Evolutionary conservation across 176 grass and related monocot species (phyloP).

Genomic region (Aegilops tauschii): DNA sequence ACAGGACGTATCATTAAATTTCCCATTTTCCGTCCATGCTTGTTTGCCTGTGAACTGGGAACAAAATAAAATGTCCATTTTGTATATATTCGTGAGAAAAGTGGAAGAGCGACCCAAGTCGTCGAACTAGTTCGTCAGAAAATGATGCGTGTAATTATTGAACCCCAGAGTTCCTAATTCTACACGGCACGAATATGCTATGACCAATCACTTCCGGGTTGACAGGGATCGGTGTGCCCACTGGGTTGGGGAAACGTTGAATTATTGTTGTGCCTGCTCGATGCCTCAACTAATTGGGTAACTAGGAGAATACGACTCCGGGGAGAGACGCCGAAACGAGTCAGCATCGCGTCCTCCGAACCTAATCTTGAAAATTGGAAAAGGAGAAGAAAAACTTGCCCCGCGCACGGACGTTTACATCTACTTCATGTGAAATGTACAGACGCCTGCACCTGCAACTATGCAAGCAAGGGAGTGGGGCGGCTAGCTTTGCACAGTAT

Average conservation of each 20-base stretch:
- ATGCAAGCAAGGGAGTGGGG: too few relatives aligned
- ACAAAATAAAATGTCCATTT: background rate
- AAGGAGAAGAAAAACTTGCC: background rate
- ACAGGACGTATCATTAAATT: too few relatives aligned
- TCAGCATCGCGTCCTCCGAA: background rate
- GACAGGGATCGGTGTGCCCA: background rate
- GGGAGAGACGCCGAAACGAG: background rate
- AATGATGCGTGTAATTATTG: background rate
- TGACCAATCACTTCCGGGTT: background rate
- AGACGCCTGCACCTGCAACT: background rate
- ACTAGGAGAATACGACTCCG: background rate
- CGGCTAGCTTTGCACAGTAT: too few relatives aligned
- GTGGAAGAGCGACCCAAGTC: background rate
- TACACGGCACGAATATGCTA: constrained; percentile 13
- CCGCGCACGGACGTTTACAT: background rate
- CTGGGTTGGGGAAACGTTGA: background rate
- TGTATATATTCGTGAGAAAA: background rate
- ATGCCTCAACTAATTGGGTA: background rate
- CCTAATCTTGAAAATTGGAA: background rate
- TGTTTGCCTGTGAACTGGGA: background rate
- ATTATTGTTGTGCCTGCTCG: background rate
- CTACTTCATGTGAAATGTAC: background rate
- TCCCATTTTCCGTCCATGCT: background rate
- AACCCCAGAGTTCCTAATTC: background rate
- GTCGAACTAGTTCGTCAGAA: background rate